Percentiles rank a stretch among this genome's conserved stretches.
Evolutionary conservation across 2,329 filamentous ascomycete genomes (phyloP).

Genomic region (Ophiobolus disseminans): DNA sequence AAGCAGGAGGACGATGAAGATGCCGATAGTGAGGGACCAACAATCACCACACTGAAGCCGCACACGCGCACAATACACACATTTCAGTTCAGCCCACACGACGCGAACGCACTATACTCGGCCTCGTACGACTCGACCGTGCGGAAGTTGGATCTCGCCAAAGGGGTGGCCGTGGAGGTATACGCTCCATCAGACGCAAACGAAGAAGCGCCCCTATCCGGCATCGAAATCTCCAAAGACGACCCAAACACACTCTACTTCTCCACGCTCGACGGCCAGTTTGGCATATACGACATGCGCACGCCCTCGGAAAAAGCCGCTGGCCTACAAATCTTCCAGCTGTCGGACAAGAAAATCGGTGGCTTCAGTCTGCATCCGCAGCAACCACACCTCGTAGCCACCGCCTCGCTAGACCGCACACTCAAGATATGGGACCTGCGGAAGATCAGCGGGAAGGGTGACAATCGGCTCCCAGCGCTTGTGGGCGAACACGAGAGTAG

Average conservation of each 20-base stretch:
- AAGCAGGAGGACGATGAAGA: slow-evolving; percentile 69
- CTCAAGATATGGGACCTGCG: slow-evolving; percentile 93
- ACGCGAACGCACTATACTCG: slow-evolving; percentile 78
- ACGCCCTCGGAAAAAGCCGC: slow-evolving; percentile 59
- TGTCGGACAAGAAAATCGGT: slow-evolving; percentile 93
- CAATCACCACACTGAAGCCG: slow-evolving; percentile 88
- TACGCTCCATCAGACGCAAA: slow-evolving; percentile 75
- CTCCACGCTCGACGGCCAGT: slow-evolving; percentile 80
- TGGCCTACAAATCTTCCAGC: slow-evolving; percentile 68
- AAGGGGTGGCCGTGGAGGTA: slow-evolving; percentile 78
- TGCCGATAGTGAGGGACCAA: slow-evolving; percentile 70
- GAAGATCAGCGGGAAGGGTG: slow-evolving; percentile 72
- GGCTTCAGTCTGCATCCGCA: slow-evolving; percentile 86
- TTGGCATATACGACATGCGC: slow-evolving; percentile 83
- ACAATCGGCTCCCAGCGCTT: slow-evolving; percentile 68
- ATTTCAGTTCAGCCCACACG: slow-evolving; percentile 77
- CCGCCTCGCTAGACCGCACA: slow-evolving; percentile 86
- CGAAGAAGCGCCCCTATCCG: slow-evolving; percentile 81
- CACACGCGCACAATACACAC: slow-evolving; percentile 88
- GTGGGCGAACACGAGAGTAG: slow-evolving; percentile 83
- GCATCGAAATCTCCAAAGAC: slow-evolving; percentile 76
- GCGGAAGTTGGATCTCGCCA: slow-evolving; percentile 81
- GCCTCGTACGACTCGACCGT: slow-evolving; percentile 94
- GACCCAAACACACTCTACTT: slow-evolving; percentile 82
- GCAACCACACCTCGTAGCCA: slow-evolving; percentile 82